A percentile compares a stretch with the other conserved stretches of the same genome.
Evolutionary conservation across 192 early-diverging fungal species (phyloP).

Genomic region (Neocallimastix lanati): DNA sequence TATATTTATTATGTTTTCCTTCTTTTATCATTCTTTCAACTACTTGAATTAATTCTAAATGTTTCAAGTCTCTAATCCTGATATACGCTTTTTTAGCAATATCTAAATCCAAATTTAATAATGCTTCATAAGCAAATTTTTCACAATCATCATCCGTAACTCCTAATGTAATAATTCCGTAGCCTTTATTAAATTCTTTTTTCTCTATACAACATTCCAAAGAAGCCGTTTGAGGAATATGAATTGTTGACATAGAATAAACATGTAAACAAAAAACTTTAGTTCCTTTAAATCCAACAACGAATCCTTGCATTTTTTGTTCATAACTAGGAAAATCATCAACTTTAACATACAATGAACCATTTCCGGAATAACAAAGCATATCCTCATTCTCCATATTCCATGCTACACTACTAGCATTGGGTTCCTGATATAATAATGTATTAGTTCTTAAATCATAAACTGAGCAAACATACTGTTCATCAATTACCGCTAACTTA

Average conservation of each 20-base stretch:
- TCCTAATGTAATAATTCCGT: constrained; percentile 27
- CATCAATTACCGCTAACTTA: constrained; percentile 33
- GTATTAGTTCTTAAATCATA: constrained; percentile 28
- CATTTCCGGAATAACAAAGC: constrained; percentile 27
- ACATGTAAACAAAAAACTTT: constrained; percentile 27
- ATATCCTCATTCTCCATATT: constrained; percentile 33
- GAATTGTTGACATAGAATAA: constrained; percentile 24
- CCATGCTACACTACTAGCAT: constrained; percentile 31
- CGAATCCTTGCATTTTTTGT: constrained; percentile 33
- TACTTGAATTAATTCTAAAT: constrained; percentile 15
- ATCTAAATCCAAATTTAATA: constrained; percentile 22
- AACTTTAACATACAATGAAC: constrained; percentile 26
- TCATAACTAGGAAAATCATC: constrained; percentile 22
- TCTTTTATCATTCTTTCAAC: constrained; percentile 16
- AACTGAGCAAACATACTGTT: constrained; percentile 26
- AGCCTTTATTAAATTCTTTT: constrained; percentile 21
- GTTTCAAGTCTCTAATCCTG: constrained; percentile 23
- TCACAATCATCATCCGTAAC: constrained; percentile 35
- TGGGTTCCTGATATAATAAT: constrained; percentile 38
- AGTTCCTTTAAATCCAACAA: constrained; percentile 36
- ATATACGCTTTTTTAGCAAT: constrained; percentile 25
- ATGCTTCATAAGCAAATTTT: constrained; percentile 19
- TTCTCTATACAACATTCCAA: constrained; percentile 27
- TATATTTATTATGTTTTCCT: constrained; percentile 14
- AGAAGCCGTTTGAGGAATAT: constrained; percentile 25